These are phyloP conservation scores for Cercospora zeina DNA, from an alignment of 2,329 filamentous ascomycete genomes.

Conservation along the genomic window DNA sequence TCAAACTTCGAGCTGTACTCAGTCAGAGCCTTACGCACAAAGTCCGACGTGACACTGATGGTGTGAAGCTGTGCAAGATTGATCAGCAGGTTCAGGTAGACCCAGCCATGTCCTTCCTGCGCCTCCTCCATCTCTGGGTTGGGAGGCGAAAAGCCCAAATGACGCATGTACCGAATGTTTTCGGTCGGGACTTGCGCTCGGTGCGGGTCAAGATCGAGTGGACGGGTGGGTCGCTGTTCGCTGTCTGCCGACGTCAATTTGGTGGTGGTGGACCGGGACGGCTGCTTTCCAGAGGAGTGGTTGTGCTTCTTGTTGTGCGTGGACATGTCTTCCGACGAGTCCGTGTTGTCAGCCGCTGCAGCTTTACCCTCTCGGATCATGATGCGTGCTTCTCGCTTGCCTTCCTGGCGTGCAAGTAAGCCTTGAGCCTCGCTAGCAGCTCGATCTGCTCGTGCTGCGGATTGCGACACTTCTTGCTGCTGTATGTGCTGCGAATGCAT, in stretches of 20 bases:
- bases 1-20: conserved; percentile 75
- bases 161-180: conserved; percentile 77
- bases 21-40: conserved; percentile 69
- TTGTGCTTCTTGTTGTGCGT: neutral
- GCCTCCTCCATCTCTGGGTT: conserved; percentile 56
- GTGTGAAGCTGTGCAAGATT: conserved; percentile 84
- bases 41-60: conserved; percentile 75
- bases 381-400: conserved; percentile 50
- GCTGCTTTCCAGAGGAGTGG: neutral
- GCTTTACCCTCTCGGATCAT: conserved; percentile 37
- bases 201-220: conserved; percentile 74
- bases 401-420: conserved; percentile 42
- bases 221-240: conserved; percentile 75
- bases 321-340: conserved; percentile 13
- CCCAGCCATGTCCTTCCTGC: conserved; percentile 71
- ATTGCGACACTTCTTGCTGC: conserved; percentile 59
- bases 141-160: conserved; percentile 67
- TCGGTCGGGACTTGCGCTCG: conserved; percentile 73
- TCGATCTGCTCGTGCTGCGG: conserved; percentile 53
- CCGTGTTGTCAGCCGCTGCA: conserved; percentile 12
- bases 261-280: neutral
- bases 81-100: conserved; percentile 76
- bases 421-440: conserved; percentile 46
- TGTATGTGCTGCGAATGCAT: conserved; percentile 54
- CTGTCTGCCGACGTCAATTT: neutral